Base-by-base conservation (phyloP, 2,329 filamentous ascomycete genomes). In the Phaeoacremonium minimum region DNA sequence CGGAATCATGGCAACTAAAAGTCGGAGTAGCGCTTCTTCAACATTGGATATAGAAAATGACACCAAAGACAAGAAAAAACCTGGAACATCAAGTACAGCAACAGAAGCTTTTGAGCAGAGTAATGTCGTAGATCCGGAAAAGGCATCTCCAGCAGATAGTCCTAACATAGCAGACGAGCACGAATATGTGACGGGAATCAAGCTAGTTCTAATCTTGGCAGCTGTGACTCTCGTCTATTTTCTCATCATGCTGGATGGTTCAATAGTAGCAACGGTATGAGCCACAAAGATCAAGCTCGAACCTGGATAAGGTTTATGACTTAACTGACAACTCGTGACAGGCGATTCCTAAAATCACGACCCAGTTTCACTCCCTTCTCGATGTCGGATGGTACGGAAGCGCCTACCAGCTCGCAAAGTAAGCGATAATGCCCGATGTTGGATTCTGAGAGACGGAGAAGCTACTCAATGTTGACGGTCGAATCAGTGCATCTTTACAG, bases 341-440 rank as follows among this genome's bases (percentile, higher is more conserved):
- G 22, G 50, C 49, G 8, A 55, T 51, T 9, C 51, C 46, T 2
- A 43, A 48, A 4, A 54, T 56, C 1, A 51, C 45, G 1, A 48
- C 47, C 13, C 45, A 50, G 5, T 51, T 64, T 37, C 54, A 55
- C 4, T 64, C 61, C 5, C 61, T 68, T 13, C 37, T 35, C 1
- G 53, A 60, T 15, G 33, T 52, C 18, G 51, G 62, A n/a, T 71
- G 48, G 52, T 54, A 60, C 34, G 52, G 49, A 7, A 41, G 45
- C 5, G 47, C 49, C 2, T 60, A 57, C 29, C 44, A 52, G 5
- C 47, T 57, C 12, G 34, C 31, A 1, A 26, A 33, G 9, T 35
- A 36, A 17, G 38, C n/a, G n/a, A n/a, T n/a, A 35, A 6, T 46
- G 37, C 15, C 36, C 26, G 15, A 6, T 37, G 6, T 30, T 20